Conservation (phyloP, 495 filamentous ascomycete species). For the Penicillium waksmanii region DNA sequence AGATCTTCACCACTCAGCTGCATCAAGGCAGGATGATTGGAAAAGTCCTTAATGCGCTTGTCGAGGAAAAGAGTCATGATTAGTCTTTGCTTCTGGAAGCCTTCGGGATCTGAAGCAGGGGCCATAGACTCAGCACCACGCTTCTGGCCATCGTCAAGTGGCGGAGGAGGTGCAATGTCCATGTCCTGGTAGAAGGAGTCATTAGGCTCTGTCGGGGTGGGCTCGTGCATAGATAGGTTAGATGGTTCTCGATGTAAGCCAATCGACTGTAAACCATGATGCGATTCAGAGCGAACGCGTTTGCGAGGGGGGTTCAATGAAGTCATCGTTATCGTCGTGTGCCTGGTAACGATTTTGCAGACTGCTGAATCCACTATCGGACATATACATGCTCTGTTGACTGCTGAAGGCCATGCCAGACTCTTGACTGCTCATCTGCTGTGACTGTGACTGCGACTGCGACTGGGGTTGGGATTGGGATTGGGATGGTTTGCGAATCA, state of each 20-base stretch:
- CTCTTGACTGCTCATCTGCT: constrained; percentile 67
- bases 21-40: constrained; percentile 64
- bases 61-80: constrained; percentile 90
- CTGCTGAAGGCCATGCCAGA: constrained; percentile 57
- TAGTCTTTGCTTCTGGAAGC: constrained; percentile 73
- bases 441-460: constrained; percentile 35
- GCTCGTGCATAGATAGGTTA: constrained; percentile 46
- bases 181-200: constrained; percentile 78
- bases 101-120: constrained; percentile 64
- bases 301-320: constrained; percentile 85
- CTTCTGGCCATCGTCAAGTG: constrained; percentile 56
- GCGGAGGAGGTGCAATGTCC: constrained; percentile 47
- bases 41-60: constrained; percentile 63
- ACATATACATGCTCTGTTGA: constrained; percentile 69
- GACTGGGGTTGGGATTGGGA: background rate
- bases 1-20: constrained; percentile 80
- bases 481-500: constrained; percentile 50
- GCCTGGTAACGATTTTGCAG: constrained; percentile 46
- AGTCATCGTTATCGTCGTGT: constrained; percentile 58
- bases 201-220: constrained; percentile 84
- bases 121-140: constrained; percentile 71
- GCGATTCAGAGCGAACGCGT: constrained; percentile 62
- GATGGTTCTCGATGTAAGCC: constrained; percentile 43
- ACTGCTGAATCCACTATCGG: constrained; percentile 67
- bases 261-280: constrained; percentile 45